Percentiles rank a stretch among this genome's conserved stretches.
phyloP scores from a whole-genome alignment of 208 protist species.

The Plasmodiophora brassicae region DNA sequence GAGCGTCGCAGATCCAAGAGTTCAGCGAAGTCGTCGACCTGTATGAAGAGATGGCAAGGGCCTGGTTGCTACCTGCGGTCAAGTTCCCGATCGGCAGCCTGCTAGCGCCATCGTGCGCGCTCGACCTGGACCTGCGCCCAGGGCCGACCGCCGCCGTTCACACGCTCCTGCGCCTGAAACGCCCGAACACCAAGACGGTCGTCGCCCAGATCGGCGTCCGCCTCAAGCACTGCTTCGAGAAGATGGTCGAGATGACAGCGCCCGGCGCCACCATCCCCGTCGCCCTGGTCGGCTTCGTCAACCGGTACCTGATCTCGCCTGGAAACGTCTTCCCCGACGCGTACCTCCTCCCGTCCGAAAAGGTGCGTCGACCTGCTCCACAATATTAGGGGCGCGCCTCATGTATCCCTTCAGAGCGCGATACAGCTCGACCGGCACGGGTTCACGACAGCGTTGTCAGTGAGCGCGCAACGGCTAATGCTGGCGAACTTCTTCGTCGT shows the following conservation, averaged over 20 bases:
- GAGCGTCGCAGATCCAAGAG: neutral
- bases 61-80: neutral
- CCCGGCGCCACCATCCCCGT: neutral
- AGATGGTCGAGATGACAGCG: neutral
- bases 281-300: neutral
- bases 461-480: neutral
- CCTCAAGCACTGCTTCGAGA: neutral
- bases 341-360: neutral
- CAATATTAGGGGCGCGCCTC: too few relatives aligned
- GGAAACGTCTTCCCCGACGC: neutral
- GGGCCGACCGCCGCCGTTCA: neutral
- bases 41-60: neutral
- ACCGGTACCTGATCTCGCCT: neutral
- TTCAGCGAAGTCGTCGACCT: neutral
- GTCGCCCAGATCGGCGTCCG: neutral
- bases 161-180: neutral
- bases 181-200: neutral
- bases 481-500: neutral
- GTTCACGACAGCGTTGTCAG: neutral
- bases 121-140: neutral
- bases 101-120: neutral
- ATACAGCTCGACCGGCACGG: neutral
- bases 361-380: too few relatives aligned
- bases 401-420: too few relatives aligned
- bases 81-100: neutral